Conservation (phyloP, 2,329 filamentous ascomycete species). For the Exophiala sp. region DNA sequence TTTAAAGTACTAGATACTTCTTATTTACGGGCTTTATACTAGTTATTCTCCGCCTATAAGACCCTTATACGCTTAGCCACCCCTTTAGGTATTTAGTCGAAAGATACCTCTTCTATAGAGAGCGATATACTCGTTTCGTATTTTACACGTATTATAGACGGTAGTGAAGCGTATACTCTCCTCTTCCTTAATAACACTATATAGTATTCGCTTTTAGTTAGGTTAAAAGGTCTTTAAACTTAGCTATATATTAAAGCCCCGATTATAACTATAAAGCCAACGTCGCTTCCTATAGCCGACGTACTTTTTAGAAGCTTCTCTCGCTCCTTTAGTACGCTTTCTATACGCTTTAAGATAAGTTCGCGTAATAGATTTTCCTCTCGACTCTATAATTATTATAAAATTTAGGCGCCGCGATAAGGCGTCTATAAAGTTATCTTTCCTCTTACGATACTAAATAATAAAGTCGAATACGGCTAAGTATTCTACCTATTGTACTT, state of each 20-base stretch:
- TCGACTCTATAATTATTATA: neutral
- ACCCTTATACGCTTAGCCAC: too few species aligned
- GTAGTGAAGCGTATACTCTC: too few species aligned
- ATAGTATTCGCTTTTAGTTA: neutral
- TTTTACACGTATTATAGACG: too few species aligned
- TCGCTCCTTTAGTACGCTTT: neutral
- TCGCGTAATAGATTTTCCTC: neutral
- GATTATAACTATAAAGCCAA: too few species aligned
- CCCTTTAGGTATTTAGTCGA: too few species aligned
- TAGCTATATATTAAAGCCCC: neutral
- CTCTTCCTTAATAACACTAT: too few species aligned
- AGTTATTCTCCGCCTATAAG: too few species aligned
- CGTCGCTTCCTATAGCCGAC: neutral
- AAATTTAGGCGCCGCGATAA: neutral
- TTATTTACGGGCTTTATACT: too few species aligned
- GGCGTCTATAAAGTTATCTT: neutral
- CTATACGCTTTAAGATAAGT: neutral
- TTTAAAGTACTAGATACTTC: too few species aligned
- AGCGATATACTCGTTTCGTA: too few species aligned
- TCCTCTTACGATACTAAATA: conserved; percentile 1
- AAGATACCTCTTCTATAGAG: too few species aligned
- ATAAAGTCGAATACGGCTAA: neutral
- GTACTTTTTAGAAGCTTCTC: neutral
- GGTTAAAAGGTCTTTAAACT: neutral
- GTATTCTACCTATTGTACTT: conserved; percentile 1